Evolutionary conservation across 164 flowering plant species (phyloP).

Genomic region (Amborella trichopoda): DNA sequence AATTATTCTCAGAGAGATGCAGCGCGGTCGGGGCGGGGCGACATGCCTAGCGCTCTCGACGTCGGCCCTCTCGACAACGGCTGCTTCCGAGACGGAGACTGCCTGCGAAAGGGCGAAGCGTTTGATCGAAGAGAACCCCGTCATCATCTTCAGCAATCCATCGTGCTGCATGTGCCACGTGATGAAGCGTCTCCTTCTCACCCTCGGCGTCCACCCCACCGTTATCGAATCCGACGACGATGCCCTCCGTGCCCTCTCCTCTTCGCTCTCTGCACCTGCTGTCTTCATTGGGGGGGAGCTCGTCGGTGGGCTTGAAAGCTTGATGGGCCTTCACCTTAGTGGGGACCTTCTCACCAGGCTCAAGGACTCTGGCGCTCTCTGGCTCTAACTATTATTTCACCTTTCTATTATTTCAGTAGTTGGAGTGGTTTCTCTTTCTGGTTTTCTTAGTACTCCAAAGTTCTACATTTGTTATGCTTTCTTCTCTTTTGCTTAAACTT

Average conservation of each 20-base stretch:
- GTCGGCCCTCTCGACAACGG: too few relatives aligned
- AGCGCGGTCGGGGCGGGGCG: too few relatives aligned
- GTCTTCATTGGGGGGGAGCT: slow-evolving; percentile 67
- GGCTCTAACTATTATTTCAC: too few relatives aligned
- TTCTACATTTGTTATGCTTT: too few relatives aligned
- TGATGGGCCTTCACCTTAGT: slow-evolving; percentile 64
- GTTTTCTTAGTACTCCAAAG: too few relatives aligned
- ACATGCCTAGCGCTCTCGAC: too few relatives aligned
- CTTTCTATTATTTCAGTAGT: too few relatives aligned
- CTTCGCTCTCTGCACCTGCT: slow-evolving; percentile 29
- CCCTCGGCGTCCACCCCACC: slow-evolving; percentile 76
- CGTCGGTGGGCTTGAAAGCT: slow-evolving; percentile 70
- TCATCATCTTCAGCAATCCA: slow-evolving; percentile 63
- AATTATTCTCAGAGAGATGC: too few relatives aligned
- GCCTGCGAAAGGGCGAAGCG: too few relatives aligned
- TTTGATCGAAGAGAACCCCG: slow-evolving; percentile 72
- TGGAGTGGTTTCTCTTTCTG: too few relatives aligned
- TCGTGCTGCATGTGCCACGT: slow-evolving; percentile 96
- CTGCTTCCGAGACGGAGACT: too few relatives aligned
- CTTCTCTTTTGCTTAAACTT: too few relatives aligned
- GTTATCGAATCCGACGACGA: slow-evolving; percentile 76
- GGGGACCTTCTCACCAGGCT: slow-evolving; percentile 62
- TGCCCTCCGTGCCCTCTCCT: slow-evolving; percentile 21
- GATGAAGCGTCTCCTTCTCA: slow-evolving; percentile 60
- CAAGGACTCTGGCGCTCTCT: slow-evolving; percentile 50